phyloP scores from a whole-genome alignment of 306 rosid genomes.

The Alnus rubra region DNA sequence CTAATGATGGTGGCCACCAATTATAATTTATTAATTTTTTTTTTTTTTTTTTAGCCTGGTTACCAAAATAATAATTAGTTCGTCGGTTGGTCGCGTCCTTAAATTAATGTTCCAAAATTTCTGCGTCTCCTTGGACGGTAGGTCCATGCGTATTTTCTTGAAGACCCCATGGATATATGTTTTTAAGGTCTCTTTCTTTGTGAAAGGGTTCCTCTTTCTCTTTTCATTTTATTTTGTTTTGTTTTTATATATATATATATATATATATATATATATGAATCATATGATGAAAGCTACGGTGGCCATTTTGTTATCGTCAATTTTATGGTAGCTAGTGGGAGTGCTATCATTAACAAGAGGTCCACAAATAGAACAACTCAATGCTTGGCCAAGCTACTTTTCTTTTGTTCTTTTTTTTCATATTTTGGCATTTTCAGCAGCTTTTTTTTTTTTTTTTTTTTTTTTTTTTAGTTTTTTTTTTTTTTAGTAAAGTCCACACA shows the following conservation, averaged over 20 bases:
- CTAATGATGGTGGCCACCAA: constrained; percentile 33
- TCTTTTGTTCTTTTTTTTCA: too few relatives aligned
- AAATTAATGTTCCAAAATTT: background rate
- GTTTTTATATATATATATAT: too few relatives aligned
- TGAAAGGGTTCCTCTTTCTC: background rate
- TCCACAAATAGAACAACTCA: background rate
- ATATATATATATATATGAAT: too few relatives aligned
- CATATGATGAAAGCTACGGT: constrained; percentile 17
- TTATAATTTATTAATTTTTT: background rate
- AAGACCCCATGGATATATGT: background rate
- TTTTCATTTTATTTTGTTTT: background rate
- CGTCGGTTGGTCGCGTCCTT: background rate
- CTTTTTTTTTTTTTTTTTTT: too few relatives aligned
- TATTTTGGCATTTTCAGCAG: too few relatives aligned
- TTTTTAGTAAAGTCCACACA: too few relatives aligned
- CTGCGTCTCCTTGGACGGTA: background rate
- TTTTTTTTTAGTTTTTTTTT: too few relatives aligned
- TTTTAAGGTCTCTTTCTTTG: constrained; percentile 15
- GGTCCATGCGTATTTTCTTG: background rate
- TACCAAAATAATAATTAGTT: background rate
- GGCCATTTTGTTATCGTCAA: constrained; percentile 4
- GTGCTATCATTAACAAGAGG: constrained; percentile 2
- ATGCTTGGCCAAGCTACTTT: background rate
- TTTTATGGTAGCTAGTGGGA: background rate
- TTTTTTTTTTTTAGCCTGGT: too few relatives aligned